phyloP scores from a whole-genome alignment of 108 stramenopile genomes.

The Discostella stelligeroides region DNA sequence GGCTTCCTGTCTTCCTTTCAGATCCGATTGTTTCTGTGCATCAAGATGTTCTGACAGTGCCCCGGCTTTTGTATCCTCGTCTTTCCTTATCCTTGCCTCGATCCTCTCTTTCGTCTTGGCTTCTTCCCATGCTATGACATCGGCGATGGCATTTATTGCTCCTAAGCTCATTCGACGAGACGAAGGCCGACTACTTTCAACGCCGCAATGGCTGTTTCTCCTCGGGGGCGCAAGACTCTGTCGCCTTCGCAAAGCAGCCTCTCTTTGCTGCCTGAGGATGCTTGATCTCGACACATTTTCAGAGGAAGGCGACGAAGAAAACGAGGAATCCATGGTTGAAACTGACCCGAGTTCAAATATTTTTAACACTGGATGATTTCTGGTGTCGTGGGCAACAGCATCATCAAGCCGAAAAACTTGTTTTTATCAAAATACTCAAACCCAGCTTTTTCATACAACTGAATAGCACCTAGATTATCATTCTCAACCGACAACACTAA shows the following conservation, averaged over 20 bases:
- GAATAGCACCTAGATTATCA: conserved; percentile 23
- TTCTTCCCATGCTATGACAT: conserved; percentile 15
- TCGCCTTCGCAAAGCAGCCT: conserved; percentile 16
- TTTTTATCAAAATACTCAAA: conserved; percentile 41
- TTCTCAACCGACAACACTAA: conserved; percentile 41
- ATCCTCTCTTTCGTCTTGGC: conserved; percentile 20
- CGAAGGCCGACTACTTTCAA: not conserved
- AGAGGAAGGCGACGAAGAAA: not conserved
- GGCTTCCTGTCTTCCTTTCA: not conserved
- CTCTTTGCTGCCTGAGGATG: conserved; percentile 20
- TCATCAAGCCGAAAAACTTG: conserved; percentile 28
- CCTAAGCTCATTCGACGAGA: conserved; percentile 5
- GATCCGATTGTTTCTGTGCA: not conserved
- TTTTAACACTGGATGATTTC: not conserved
- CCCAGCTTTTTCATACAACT: conserved; percentile 40
- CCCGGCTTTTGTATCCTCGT: conserved; percentile 1
- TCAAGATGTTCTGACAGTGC: too few species aligned
- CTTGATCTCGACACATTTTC: conserved; percentile 15
- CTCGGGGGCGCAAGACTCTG: conserved; percentile 3
- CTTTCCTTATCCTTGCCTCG: conserved; percentile 3
- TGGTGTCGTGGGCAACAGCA: not conserved
- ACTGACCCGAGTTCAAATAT: too few species aligned
- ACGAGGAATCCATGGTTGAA: conserved; percentile 4
- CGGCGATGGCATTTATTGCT: conserved; percentile 15
- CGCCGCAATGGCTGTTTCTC: not conserved